Evolutionary conservation across 371 early-diverging fungal genomes (phyloP).

Genomic region (Mycotypha africana): DNA sequence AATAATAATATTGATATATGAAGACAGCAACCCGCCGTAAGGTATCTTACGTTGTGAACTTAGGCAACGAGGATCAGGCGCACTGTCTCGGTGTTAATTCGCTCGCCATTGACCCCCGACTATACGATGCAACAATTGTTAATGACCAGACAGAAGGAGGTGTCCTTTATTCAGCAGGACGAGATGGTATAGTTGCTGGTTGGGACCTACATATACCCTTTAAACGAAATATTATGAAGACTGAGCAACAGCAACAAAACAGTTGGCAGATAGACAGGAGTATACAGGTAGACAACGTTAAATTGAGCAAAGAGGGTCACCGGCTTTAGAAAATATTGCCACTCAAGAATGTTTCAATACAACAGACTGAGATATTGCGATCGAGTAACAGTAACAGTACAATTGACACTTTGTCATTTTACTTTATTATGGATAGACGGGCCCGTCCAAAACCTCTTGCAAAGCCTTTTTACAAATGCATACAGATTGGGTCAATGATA

Average conservation of each 20-base stretch:
- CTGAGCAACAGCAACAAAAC: too few species aligned
- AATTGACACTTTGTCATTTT: neutral
- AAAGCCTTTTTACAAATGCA: constrained; percentile 78
- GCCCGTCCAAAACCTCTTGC: constrained; percentile 48
- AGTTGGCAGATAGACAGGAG: constrained; percentile 10
- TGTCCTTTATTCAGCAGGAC: constrained; percentile 84
- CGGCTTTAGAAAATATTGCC: neutral
- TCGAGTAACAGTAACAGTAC: neutral
- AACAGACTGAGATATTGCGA: neutral
- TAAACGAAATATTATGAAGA: constrained; percentile 6
- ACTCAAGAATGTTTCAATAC: neutral
- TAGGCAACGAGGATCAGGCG: constrained; percentile 42
- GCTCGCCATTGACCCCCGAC: constrained; percentile 57
- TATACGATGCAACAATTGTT: constrained; percentile 7
- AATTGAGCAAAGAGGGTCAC: too few species aligned
- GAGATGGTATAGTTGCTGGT: constrained; percentile 84
- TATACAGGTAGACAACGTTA: constrained; percentile 4
- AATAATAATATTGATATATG: too few species aligned
- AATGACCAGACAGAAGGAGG: constrained; percentile 38
- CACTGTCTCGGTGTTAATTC: constrained; percentile 76
- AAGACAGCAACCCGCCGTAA: constrained; percentile 42
- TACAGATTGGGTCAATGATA: constrained; percentile 95
- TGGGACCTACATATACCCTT: constrained; percentile 72
- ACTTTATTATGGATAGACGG: constrained; percentile 5
- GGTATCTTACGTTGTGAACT: constrained; percentile 58